A percentile compares a stretch with the other conserved stretches of the same genome.
These are phyloP conservation scores for Nicotiana rustica DNA, from an alignment of 305 asterid genomes.

Conservation along the genomic window DNA sequence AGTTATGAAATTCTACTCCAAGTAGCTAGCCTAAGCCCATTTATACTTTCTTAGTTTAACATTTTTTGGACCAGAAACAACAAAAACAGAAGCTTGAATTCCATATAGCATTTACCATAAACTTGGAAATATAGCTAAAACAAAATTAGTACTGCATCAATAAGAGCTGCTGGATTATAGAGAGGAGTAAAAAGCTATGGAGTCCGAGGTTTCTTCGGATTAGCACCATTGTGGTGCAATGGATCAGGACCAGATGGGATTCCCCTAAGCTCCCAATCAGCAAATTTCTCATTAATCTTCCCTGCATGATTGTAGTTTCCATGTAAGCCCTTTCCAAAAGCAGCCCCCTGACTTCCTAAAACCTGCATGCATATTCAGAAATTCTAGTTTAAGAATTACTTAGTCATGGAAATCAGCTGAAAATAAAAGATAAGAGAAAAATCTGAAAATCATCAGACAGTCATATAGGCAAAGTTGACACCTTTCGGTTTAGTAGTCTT, in stretches of 20 bases:
- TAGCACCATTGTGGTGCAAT: constrained; percentile 34
- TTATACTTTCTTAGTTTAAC: neutral
- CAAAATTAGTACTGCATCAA: neutral
- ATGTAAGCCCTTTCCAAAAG: constrained; percentile 16
- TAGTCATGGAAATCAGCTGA: neutral
- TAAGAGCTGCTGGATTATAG: no score
- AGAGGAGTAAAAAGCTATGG: neutral
- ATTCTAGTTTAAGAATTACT: neutral
- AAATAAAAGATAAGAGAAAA: neutral
- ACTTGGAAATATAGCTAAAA: constrained; percentile 20
- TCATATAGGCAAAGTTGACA: neutral
- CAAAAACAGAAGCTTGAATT: neutral
- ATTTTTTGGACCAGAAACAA: neutral
- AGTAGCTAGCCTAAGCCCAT: constrained; percentile 12
- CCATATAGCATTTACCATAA: neutral
- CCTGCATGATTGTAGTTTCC: constrained; percentile 5
- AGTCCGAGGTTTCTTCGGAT: constrained; percentile 30
- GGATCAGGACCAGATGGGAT: constrained; percentile 38
- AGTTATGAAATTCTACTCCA: constrained; percentile 4
- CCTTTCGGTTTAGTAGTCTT: constrained; percentile 17
- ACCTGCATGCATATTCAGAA: neutral
- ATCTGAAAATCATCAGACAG: neutral
- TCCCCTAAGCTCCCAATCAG: constrained; percentile 36
- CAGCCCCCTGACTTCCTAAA: neutral
- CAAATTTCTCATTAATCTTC: constrained; percentile 24